phyloP scores from a whole-genome alignment of 1,139 yeast genomes.

The Pichia sp. region DNA sequence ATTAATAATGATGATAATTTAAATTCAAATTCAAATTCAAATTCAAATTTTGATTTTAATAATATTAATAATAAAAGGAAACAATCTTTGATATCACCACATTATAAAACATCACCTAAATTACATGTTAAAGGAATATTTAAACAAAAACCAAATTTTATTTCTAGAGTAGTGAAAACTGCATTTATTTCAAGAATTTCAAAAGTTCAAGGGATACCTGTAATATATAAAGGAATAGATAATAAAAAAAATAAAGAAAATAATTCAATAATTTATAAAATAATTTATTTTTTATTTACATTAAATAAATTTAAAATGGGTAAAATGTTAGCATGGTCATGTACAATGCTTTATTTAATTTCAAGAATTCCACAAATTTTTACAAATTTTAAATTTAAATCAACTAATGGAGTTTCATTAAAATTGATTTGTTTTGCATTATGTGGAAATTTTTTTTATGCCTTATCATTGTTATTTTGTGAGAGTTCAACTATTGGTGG shows the following conservation, averaged over 20 bases:
- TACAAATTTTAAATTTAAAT: slow-evolving; percentile 67
- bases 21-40: not conserved
- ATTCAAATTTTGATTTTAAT: not conserved
- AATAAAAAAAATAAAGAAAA: slow-evolving; percentile 12
- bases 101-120: slow-evolving; percentile 1
- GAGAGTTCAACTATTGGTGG: slow-evolving; percentile 26
- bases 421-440: slow-evolving; percentile 73
- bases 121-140: slow-evolving; percentile 9
- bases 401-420: slow-evolving; percentile 82
- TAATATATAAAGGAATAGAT: slow-evolving; percentile 3
- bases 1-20: not conserved
- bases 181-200: slow-evolving; percentile 26
- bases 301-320: slow-evolving; percentile 34
- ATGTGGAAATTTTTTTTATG: slow-evolving; percentile 73
- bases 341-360: slow-evolving; percentile 66
- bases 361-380: slow-evolving; percentile 82
- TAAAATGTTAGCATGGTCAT: slow-evolving; percentile 66
- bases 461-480: slow-evolving; percentile 59
- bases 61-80: not conserved
- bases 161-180: slow-evolving; percentile 21
- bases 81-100: not conserved
- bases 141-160: slow-evolving; percentile 5
- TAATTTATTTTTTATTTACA: slow-evolving; percentile 7
- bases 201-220: slow-evolving; percentile 27
- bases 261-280: slow-evolving; percentile 22